Conservation (phyloP, 23 red algal genomes). For the Gracilaria gracilis region DNA sequence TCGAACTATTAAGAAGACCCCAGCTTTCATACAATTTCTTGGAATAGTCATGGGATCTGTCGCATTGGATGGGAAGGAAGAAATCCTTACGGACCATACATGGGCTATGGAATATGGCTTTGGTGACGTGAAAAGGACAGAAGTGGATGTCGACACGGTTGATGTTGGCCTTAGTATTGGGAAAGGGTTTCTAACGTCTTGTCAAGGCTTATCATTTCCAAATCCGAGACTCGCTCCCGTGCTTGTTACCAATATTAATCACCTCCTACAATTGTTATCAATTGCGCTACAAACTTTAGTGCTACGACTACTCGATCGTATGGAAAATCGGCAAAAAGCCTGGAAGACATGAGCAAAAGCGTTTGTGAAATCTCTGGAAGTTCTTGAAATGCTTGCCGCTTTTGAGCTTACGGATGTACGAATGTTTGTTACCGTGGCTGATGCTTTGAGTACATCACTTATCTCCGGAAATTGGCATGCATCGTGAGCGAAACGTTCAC, state of each 20-base stretch:
- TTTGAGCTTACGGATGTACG: not conserved
- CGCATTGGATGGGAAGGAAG: conserved; percentile 14
- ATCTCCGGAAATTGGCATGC: not conserved
- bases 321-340: conserved; percentile 3
- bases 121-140: conserved; percentile 1
- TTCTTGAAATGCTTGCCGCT: conserved; percentile 21
- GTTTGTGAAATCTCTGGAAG: conserved; percentile 2
- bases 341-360: not conserved
- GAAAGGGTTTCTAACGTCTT: conserved; percentile 8
- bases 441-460: conserved; percentile 18
- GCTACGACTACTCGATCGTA: not conserved
- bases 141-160: conserved; percentile 5
- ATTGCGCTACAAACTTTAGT: not conserved
- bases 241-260: not conserved
- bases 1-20: not conserved
- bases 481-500: not conserved
- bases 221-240: not conserved
- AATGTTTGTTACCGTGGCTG: conserved; percentile 15
- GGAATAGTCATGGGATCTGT: conserved; percentile 9
- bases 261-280: not conserved
- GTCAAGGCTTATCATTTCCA: not conserved
- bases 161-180: not conserved
- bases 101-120: conserved; percentile 56
- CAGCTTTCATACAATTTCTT: conserved; percentile 52
- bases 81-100: conserved; percentile 2